Conservation (phyloP, 768 basidiomycete genomes). For the Dioszegia aurantiaca region DNA sequence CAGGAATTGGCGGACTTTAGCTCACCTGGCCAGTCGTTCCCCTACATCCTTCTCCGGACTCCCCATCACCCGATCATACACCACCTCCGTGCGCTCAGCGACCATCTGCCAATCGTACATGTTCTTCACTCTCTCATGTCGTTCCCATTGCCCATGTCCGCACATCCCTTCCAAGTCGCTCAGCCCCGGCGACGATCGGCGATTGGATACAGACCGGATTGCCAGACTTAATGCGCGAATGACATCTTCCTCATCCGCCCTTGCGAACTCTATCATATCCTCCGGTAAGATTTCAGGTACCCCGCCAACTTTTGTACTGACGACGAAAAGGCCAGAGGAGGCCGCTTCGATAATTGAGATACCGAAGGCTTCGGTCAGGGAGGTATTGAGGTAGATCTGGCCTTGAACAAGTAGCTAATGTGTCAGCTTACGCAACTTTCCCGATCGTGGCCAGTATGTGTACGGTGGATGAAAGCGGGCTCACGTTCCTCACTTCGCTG, state of each 20-base stretch:
- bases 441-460: too few relatives aligned
- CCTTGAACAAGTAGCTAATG: constrained; percentile 76
- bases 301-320: constrained; percentile 89
- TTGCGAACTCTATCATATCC: constrained; percentile 93
- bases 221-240: constrained; percentile 78
- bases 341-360: constrained; percentile 98
- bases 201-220: constrained; percentile 61
- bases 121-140: constrained; percentile 69
- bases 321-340: constrained; percentile 87
- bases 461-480: constrained; percentile 42
- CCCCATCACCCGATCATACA: constrained; percentile 69
- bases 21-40: constrained; percentile 72
- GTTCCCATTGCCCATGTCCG: not conserved
- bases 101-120: constrained; percentile 89
- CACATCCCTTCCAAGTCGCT: not conserved
- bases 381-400: constrained; percentile 90
- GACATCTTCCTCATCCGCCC: constrained; percentile 91
- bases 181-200: too few relatives aligned
- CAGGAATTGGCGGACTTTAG: too few relatives aligned
- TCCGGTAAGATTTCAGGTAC: constrained; percentile 90
- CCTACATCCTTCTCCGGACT: constrained; percentile 67
- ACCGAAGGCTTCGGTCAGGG: constrained; percentile 92
- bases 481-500: constrained; percentile 74
- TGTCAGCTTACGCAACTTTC: constrained; percentile 1
- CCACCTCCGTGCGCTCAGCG: constrained; percentile 73